These are phyloP conservation scores for Urochloa ruziziensis DNA, from an alignment of 176 grass and related monocot species.

Conservation along the genomic window DNA sequence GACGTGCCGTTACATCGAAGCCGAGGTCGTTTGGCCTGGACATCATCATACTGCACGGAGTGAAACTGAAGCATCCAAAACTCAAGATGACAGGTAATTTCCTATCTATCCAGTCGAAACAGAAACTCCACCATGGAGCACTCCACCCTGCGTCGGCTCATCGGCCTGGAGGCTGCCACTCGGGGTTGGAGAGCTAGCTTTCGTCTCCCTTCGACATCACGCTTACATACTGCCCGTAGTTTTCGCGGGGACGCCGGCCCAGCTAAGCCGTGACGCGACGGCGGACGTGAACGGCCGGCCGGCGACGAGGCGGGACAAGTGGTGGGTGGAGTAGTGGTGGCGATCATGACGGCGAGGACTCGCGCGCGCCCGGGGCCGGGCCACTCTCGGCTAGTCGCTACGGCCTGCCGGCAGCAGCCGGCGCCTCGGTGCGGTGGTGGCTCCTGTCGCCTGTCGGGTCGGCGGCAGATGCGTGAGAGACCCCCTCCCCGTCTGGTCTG, in stretches of 20 bases:
- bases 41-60: background rate
- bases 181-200: background rate
- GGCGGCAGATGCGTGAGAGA: too few relatives aligned
- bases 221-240: background rate
- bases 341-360: background rate
- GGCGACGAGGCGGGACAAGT: background rate
- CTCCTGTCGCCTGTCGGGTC: too few relatives aligned
- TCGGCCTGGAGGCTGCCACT: background rate
- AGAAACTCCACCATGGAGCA: background rate
- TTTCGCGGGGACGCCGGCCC: background rate
- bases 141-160: background rate
- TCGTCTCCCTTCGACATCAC: constrained; percentile 29
- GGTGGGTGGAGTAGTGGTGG: background rate
- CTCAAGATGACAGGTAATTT: background rate
- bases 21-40: background rate
- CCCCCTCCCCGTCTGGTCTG: background rate
- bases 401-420: too few relatives aligned
- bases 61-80: background rate
- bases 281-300: background rate
- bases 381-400: too few relatives aligned
- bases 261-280: background rate
- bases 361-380: background rate
- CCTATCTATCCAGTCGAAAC: background rate
- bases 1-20: background rate
- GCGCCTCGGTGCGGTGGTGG: too few relatives aligned